Conservation (phyloP, 805 yeast genomes). For the Starmerella apis region DNA sequence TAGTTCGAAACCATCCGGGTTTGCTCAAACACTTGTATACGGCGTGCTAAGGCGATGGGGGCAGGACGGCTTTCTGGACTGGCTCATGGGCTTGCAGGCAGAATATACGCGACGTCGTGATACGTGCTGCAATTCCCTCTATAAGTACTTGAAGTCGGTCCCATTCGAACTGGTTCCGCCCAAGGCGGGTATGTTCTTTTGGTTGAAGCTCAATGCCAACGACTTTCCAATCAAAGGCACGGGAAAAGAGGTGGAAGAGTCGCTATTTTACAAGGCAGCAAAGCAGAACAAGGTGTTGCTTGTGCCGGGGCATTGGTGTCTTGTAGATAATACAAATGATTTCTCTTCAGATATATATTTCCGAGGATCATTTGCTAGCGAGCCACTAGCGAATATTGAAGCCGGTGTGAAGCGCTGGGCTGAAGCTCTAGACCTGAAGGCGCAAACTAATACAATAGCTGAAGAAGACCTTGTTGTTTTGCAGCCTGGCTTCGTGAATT, state of each 20-base stretch:
- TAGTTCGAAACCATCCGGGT: conserved; percentile 71
- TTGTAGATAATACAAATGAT: conserved; percentile 23
- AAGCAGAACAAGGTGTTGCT: conserved; percentile 29
- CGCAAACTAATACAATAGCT: neutral
- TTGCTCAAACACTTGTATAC: conserved; percentile 61
- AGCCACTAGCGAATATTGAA: neutral
- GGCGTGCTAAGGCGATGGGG: conserved; percentile 81
- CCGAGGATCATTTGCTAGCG: conserved; percentile 37
- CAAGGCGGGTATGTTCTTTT: conserved; percentile 45
- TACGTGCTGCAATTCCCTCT: conserved; percentile 60
- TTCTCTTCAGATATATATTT: conserved; percentile 28
- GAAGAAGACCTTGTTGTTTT: neutral
- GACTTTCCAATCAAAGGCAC: conserved; percentile 29
- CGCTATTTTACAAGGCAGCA: conserved; percentile 30
- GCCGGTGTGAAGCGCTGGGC: conserved; percentile 16
- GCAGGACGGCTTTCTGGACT: conserved; percentile 74
- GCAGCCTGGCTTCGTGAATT: neutral
- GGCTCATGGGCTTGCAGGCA: conserved; percentile 63
- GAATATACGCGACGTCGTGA: conserved; percentile 86
- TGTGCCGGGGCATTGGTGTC: conserved; percentile 37
- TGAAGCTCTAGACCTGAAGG: conserved; percentile 1
- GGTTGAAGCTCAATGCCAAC: conserved; percentile 39
- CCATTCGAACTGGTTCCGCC: conserved; percentile 35
- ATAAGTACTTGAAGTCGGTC: conserved; percentile 39
- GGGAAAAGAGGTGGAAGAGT: conserved; percentile 27